Evolutionary conservation across 2,329 filamentous ascomycete genomes (phyloP).

Genomic region (Botrytis fragariae): DNA sequence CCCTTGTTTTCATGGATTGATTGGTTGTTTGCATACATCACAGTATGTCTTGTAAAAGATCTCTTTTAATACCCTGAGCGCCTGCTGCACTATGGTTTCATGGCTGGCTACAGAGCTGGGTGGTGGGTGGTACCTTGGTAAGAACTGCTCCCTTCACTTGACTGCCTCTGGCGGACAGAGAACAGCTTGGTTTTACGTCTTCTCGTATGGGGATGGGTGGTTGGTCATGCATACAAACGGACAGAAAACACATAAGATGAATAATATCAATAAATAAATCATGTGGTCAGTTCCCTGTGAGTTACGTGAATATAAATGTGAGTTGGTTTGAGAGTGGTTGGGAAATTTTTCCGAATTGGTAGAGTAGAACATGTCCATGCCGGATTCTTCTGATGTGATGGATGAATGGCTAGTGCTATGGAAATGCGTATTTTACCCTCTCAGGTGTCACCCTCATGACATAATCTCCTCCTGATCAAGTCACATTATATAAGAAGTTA

Average conservation of each 20-base stretch:
- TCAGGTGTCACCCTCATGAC: no score
- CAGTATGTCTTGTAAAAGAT: constrained; percentile 1
- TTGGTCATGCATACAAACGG: not conserved
- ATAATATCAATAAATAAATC: constrained; percentile 2
- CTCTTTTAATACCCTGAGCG: not conserved
- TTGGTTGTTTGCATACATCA: constrained; percentile 8
- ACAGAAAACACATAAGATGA: constrained; percentile 4
- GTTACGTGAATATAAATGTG: not conserved
- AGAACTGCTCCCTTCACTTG: not conserved
- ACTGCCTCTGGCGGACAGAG: not conserved
- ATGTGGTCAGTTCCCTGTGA: not conserved
- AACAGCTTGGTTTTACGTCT: not conserved
- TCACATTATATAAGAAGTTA: no score
- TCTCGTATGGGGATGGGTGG: not conserved
- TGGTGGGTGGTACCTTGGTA: not conserved
- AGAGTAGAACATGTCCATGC: no score
- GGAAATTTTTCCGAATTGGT: no score
- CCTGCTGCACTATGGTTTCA: not conserved
- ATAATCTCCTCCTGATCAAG: no score
- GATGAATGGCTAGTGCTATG: no score
- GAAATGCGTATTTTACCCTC: no score
- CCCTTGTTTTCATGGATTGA: constrained; percentile 10
- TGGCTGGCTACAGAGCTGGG: not conserved
- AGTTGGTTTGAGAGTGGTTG: no score
- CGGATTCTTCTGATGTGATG: no score